Evolutionary conservation across 192 early-diverging fungal genomes (phyloP).

Genomic region (Pilaira anomala): DNA sequence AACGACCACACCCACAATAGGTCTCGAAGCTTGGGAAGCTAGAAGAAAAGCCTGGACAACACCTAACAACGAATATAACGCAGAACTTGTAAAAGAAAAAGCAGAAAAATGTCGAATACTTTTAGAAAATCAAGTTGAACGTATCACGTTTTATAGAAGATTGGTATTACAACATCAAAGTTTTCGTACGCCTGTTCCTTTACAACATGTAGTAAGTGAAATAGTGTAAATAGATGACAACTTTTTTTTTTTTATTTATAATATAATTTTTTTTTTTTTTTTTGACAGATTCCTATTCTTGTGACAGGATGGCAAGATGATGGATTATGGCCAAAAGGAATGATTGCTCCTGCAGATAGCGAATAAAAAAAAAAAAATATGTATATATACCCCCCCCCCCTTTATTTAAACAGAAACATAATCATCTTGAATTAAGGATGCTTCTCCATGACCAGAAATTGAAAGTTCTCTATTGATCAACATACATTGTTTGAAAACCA

Average conservation of each 20-base stretch:
- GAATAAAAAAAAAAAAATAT: constrained; percentile 4
- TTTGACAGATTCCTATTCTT: constrained; percentile 45
- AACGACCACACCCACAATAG: constrained; percentile 3
- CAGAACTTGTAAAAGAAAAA: constrained; percentile 29
- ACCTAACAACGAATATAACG: constrained; percentile 24
- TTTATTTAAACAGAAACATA: not conserved
- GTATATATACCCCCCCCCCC: not conserved
- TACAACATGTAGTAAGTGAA: constrained; percentile 45
- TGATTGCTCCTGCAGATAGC: constrained; percentile 31
- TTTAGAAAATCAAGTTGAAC: no score
- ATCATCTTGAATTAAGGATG: constrained; percentile 43
- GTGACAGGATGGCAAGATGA: constrained; percentile 56
- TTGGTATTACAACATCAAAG: constrained; percentile 42
- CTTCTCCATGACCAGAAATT: constrained; percentile 34
- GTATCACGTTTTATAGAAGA: constrained; percentile 32
- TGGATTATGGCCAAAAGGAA: constrained; percentile 48
- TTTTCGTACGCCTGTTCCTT: constrained; percentile 44
- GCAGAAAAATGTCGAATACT: constrained; percentile 13
- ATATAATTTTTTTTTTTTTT: constrained; percentile 14
- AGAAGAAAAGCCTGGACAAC: constrained; percentile 47
- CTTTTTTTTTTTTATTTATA: not conserved
- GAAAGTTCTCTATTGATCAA: constrained; percentile 36
- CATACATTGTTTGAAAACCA: constrained; percentile 38
- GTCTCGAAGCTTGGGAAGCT: constrained; percentile 46
- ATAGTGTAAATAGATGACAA: not conserved